phyloP scores from a whole-genome alignment of 148 eudicot species.

The Gaultheria prostrata region DNA sequence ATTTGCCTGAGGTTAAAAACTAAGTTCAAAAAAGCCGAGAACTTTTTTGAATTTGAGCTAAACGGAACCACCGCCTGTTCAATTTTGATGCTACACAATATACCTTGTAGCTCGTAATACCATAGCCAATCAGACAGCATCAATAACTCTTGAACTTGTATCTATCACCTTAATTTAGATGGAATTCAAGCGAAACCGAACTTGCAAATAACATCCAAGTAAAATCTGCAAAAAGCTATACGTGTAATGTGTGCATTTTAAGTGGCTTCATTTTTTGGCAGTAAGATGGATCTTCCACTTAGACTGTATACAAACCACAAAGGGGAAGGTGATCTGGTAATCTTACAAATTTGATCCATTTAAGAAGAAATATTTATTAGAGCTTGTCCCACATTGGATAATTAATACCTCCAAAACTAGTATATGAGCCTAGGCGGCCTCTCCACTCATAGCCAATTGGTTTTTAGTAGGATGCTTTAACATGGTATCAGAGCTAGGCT shows the following conservation, averaged over 20 bases:
- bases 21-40: neutral
- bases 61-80: neutral
- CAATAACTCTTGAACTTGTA: neutral
- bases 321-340: no score
- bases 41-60: neutral
- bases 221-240: neutral
- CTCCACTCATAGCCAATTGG: no score
- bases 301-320: neutral
- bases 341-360: neutral
- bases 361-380: neutral
- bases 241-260: neutral
- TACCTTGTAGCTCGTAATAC: neutral
- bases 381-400: no score
- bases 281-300: neutral
- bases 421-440: no score
- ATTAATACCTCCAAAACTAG: no score
- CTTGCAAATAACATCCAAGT: neutral
- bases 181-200: neutral
- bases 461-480: no score
- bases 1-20: neutral
- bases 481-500: no score
- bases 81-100: neutral
- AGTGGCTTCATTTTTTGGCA: neutral
- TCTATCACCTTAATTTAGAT: neutral
- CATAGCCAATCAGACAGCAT: neutral